A percentile compares a stretch with the other conserved stretches of the same genome.
Evolutionary conservation across 331 rosid species (phyloP).

Genomic region (Pyracantha coccinea): DNA sequence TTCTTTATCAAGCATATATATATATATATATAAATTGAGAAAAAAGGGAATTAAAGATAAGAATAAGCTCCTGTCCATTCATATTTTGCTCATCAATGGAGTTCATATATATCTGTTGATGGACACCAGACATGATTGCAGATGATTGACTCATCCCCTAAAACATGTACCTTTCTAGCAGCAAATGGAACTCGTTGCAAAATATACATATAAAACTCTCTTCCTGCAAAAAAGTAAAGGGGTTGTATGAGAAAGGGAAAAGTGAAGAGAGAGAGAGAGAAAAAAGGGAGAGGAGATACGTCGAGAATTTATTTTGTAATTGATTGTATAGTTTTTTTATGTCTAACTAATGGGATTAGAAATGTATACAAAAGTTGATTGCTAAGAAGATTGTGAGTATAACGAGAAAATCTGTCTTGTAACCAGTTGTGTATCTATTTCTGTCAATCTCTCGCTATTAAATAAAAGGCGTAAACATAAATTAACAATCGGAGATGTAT

Average conservation of each 20-base stretch:
- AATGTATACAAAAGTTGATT: too few species aligned
- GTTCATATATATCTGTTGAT: not conserved
- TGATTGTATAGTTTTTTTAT: too few species aligned
- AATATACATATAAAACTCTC: not conserved
- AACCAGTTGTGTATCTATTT: too few species aligned
- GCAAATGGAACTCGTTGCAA: not conserved
- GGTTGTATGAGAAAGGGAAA: not conserved
- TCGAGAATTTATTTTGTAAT: too few species aligned
- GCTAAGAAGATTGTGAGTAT: too few species aligned
- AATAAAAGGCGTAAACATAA: too few species aligned
- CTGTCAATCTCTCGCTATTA: fast-evolving
- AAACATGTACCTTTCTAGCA: not conserved
- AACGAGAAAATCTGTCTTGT: fast-evolving
- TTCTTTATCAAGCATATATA: not conserved
- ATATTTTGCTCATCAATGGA: not conserved
- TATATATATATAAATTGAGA: not conserved
- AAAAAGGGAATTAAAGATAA: not conserved
- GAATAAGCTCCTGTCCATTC: not conserved
- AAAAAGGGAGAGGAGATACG: too few species aligned
- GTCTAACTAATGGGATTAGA: too few species aligned
- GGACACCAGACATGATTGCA: not conserved
- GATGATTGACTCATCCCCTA: not conserved
- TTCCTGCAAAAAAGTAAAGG: not conserved
- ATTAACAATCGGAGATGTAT: too few species aligned
- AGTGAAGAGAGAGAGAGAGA: not conserved